Evolutionary conservation across 495 filamentous ascomycete genomes (phyloP).

Genomic region (Platismatia glauca): DNA sequence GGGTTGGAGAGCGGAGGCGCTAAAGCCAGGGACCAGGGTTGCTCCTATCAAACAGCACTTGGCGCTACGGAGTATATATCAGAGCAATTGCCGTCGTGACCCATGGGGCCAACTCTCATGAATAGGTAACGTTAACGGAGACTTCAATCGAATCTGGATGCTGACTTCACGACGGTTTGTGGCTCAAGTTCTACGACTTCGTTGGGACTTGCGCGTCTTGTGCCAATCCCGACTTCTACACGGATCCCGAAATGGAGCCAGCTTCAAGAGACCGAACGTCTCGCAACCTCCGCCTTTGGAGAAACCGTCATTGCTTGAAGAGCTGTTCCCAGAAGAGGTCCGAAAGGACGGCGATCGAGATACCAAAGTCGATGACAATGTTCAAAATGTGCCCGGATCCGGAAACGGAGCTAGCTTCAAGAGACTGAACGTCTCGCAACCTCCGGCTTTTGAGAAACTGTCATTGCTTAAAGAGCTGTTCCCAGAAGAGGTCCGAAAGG

Average conservation of each 20-base stretch:
- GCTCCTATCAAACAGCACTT: too few species aligned
- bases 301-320: slow-evolving; percentile 41
- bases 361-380: background rate
- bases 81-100: too few species aligned
- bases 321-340: slow-evolving; percentile 48
- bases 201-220: slow-evolving; percentile 1
- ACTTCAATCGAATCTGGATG: slow-evolving; percentile 5
- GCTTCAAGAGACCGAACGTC: background rate
- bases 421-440: background rate
- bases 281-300: background rate
- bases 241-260: background rate
- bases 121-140: background rate
- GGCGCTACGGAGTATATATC: too few species aligned
- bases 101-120: too few species aligned
- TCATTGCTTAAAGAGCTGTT: slow-evolving; percentile 53
- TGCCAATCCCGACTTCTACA: slow-evolving; percentile 11
- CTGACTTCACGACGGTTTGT: background rate
- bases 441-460: background rate
- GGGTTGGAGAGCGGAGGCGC: too few species aligned
- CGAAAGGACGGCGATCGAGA: background rate
- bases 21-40: too few species aligned
- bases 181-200: background rate
- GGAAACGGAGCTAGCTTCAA: background rate
- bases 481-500: slow-evolving; percentile 35
- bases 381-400: background rate